phyloP scores from a whole-genome alignment of 768 basidiomycete genomes.

The Cystoderma amianthinum region DNA sequence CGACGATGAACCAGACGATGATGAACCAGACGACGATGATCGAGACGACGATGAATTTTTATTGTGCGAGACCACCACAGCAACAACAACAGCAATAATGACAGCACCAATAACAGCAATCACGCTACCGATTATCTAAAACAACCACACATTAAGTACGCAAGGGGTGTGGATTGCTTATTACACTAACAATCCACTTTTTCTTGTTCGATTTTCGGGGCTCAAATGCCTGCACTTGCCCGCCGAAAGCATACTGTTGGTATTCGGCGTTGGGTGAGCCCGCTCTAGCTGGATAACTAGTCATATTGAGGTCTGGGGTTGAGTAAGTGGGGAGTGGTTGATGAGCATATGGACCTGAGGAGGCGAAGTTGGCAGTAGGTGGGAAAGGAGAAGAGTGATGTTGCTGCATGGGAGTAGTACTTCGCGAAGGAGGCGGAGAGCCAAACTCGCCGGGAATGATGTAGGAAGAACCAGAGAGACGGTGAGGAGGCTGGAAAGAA shows the following conservation, averaged over 20 bases:
- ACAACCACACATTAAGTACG: neutral
- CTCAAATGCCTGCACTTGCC: neutral
- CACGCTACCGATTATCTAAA: conserved; percentile 41
- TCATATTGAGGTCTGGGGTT: neutral
- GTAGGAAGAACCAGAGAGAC: conserved; percentile 2
- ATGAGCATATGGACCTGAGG: conserved; percentile 1
- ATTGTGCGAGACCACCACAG: conserved; percentile 45
- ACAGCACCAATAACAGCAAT: conserved; percentile 30
- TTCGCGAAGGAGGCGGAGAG: neutral
- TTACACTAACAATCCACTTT: conserved; percentile 17
- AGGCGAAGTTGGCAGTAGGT: neutral
- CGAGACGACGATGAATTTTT: conserved; percentile 15
- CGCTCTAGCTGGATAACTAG: too few species aligned
- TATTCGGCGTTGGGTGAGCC: neutral
- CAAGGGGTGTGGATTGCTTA: neutral
- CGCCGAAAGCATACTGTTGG: neutral
- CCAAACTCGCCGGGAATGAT: neutral
- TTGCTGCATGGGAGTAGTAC: neutral
- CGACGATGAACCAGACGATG: too few species aligned
- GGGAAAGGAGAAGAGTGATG: conserved; percentile 12
- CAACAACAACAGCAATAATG: conserved; percentile 46
- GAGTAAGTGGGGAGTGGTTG: conserved; percentile 2
- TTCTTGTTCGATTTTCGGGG: conserved; percentile 10
- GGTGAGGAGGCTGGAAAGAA: conserved; percentile 5
- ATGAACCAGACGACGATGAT: neutral